These are phyloP conservation scores for Colletotrichum noveboracense DNA, from an alignment of 2,329 filamentous ascomycete genomes.

Conservation along the genomic window DNA sequence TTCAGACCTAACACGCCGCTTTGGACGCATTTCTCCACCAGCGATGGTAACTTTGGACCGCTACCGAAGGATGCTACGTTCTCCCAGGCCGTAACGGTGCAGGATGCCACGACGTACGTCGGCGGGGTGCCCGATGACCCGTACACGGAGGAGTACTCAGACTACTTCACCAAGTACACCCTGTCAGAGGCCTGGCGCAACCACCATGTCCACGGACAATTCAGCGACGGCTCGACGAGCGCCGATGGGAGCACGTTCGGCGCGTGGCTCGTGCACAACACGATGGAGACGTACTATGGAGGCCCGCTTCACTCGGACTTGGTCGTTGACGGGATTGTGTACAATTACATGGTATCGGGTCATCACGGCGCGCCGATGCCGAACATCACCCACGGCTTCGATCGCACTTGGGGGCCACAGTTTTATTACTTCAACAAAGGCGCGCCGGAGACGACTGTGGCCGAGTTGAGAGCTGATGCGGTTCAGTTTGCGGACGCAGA, in stretches of 20 bases:
- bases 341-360: slow-evolving; percentile 68
- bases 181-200: slow-evolving; percentile 64
- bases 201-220: slow-evolving; percentile 60
- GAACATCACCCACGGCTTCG: slow-evolving; percentile 69
- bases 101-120: slow-evolving; percentile 69
- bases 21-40: slow-evolving; percentile 68
- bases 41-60: slow-evolving; percentile 59
- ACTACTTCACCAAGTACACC: slow-evolving; percentile 72
- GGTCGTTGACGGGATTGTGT: slow-evolving; percentile 68
- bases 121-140: slow-evolving; percentile 58
- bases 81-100: slow-evolving; percentile 53
- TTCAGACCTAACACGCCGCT: slow-evolving; percentile 64
- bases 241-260: slow-evolving; percentile 58
- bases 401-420: slow-evolving; percentile 69
- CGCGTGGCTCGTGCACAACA: slow-evolving; percentile 70
- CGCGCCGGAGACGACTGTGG: background rate
- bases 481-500: slow-evolving; percentile 50
- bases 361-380: slow-evolving; percentile 68
- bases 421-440: slow-evolving; percentile 65
- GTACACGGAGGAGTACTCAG: slow-evolving; percentile 59
- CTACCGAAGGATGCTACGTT: slow-evolving; percentile 41
- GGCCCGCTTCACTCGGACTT: slow-evolving; percentile 68
- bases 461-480: slow-evolving; percentile 47
- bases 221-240: slow-evolving; percentile 43
- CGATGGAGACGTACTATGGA: slow-evolving; percentile 66